Evolutionary conservation across 768 basidiomycete species (phyloP), one percentile per base, ranked within the genome.

Genomic region (Trametopsis cervina): DNA sequence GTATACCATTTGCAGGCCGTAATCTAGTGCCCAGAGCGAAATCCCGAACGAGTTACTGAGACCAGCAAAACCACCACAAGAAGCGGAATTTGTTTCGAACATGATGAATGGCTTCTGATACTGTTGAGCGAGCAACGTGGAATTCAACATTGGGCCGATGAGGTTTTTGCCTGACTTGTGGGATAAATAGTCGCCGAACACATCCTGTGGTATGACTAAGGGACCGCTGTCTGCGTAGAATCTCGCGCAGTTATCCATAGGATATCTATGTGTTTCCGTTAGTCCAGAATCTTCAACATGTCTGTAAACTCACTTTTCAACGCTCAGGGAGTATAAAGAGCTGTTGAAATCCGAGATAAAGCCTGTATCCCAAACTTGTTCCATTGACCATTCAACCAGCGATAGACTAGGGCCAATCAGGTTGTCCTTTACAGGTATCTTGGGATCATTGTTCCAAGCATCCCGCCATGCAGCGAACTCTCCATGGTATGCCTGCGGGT

Each of bases 351-450:
- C 52, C 24, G 69, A 63, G 23, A 77, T 63, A 47, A 75, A 82
- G 2, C 74, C 74, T 0, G 78, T 75, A 33, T 74, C 61, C 71
- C 73, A 77, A 2, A 78, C 67, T 38, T 71, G 59, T 52, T 80
- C 71, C 0, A 75, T 77, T 5, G 60, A 61, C 80, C 79, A 83
- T 18, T 40, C 43, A 43, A 46, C 24, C 41, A 49, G 18, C 44
- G 72, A 75, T n/a, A 85, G 59, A 50, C 74, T 81, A 0, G 84
- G 85, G 0, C 77, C 83, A 48, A 85, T 69, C 52, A 88, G 75
- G 33, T 78, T 67, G 27, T 70, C 66, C 29, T 66, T 66, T 20
- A 67, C 67, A 0, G 62, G 42, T 47, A 78, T 68, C 15, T 61
- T 66, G 15, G 63, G 40, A 49, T 75, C 68, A 11, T 61, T 59